Conservation (phyloP, 2,329 filamentous ascomycete genomes). For the Xylariomycetidae sp. region DNA sequence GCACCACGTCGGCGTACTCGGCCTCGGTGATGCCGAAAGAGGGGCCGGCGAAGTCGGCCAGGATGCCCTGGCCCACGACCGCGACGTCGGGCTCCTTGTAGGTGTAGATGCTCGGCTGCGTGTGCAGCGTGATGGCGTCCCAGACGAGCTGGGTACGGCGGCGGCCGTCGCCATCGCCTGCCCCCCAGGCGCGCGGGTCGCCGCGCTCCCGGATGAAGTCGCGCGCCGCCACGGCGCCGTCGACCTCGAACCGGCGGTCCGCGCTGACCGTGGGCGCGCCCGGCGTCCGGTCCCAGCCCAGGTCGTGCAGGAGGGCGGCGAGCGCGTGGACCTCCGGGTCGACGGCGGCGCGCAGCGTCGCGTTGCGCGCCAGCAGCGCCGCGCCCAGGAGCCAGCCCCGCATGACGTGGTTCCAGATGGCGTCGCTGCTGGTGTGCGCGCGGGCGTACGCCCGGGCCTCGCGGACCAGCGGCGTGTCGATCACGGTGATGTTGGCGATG, state of each 20-base stretch:
- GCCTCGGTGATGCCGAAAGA: slow-evolving; percentile 23
- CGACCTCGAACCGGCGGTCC: slow-evolving; percentile 47
- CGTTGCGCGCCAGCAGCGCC: slow-evolving; percentile 9
- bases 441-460: slow-evolving; percentile 8
- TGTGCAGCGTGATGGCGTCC: slow-evolving; percentile 45
- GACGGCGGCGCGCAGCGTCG: slow-evolving; percentile 25
- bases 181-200: slow-evolving; percentile 30
- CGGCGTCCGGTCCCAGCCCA: slow-evolving; percentile 35
- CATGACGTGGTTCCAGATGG: slow-evolving; percentile 9
- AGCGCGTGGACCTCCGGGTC: slow-evolving; percentile 38
- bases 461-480: slow-evolving; percentile 15
- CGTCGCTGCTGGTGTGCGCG: slow-evolving; percentile 8
- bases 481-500: slow-evolving; percentile 8
- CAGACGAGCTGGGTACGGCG: slow-evolving; percentile 40
- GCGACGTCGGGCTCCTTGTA: slow-evolving; percentile 40
- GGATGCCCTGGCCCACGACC: slow-evolving; percentile 27
- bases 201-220: slow-evolving; percentile 28
- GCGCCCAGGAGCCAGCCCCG: slow-evolving; percentile 4
- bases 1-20: slow-evolving; percentile 28
- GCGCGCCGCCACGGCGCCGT: slow-evolving; percentile 40
- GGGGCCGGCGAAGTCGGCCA: slow-evolving; percentile 34
- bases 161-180: background rate
- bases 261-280: slow-evolving; percentile 29
- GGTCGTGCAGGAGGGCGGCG: slow-evolving; percentile 36
- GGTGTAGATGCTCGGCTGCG: slow-evolving; percentile 28